Evolutionary conservation across 1,139 yeast genomes (phyloP), one percentile per base, ranked within the genome.

Genomic region (Arxiozyma slooffiae): DNA sequence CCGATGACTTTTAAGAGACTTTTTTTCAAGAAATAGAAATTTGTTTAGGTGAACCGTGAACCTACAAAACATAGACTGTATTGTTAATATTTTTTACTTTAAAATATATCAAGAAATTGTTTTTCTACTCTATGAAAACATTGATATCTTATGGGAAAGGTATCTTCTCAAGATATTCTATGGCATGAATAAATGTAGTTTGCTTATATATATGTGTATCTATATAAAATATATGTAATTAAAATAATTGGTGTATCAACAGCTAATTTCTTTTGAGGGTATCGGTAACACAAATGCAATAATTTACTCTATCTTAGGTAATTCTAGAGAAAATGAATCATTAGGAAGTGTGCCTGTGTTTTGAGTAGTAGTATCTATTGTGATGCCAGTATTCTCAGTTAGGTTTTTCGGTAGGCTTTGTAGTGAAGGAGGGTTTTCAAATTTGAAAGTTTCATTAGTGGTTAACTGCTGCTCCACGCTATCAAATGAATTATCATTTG

Each of bases 311-410:
- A 51, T n/a, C 36, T 46, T 51, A 7, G 53, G 52, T 26, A 54
- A 41, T 40, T 54, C 52, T 21, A 54, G 43, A 36, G 47, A 52
- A 39, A 54, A 53, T 1, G 55, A 50, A 7, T 26, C 38, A 34
- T 26, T 17, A 14, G 41, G 23, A 2, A 46, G 38, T 3, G 41
- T 38, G 6, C 37, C 42, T 5, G 43, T n/a, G 11, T 48, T 46
- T 14, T 42, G 24, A 22, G 46, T 36, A 18, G n/a, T 26, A 17
- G 41, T 39, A 14, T 42, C 49, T 9, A 46, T 3, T 34, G 40
- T 38, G 20, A 42, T 16, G 23, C 26, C 23, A 18, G 23, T 34
- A 26, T 17, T 41, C 17, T 26, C 44, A 9, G 20, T 20, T 11
- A 21, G 18, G 7, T 22, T 36, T 4, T 16, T 22, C 1, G 47